Evolutionary conservation across 768 basidiomycete genomes (phyloP).

Genomic region (Termitomyces sp.): DNA sequence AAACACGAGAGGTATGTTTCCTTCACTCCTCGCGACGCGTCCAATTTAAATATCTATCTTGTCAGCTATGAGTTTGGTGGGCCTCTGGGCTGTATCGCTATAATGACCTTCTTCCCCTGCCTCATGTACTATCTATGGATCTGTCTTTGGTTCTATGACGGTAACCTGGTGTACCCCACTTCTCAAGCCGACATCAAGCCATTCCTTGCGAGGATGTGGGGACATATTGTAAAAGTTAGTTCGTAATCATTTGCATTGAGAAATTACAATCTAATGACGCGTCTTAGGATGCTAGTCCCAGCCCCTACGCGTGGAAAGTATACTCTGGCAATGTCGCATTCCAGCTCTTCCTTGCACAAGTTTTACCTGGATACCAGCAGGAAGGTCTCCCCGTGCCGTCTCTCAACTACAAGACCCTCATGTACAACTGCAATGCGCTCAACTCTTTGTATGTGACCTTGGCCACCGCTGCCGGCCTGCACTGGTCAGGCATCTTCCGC

Average conservation of each 20-base stretch:
- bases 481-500: conserved; percentile 78
- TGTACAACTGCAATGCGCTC: conserved; percentile 96
- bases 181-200: conserved; percentile 69
- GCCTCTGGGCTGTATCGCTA: conserved; percentile 82
- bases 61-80: conserved; percentile 94
- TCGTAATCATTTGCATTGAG: no score
- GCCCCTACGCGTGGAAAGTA: conserved; percentile 81
- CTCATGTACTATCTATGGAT: conserved; percentile 99
- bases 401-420: conserved; percentile 84
- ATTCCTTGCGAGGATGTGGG: conserved; percentile 79
- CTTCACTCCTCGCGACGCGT: background rate
- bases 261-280: background rate
- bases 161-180: conserved; percentile 64
- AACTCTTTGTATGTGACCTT: conserved; percentile 80
- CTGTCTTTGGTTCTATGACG: conserved; percentile 95
- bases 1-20: conserved; percentile 53
- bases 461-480: conserved; percentile 66
- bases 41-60: background rate
- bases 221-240: conserved; percentile 70
- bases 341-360: conserved; percentile 85
- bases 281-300: conserved; percentile 87
- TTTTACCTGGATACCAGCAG: conserved; percentile 90
- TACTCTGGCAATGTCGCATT: conserved; percentile 85
- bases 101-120: conserved; percentile 91
- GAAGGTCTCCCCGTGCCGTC: conserved; percentile 97